These are phyloP conservation scores for Juglanconis oblonga DNA, from an alignment of 2,329 filamentous ascomycete species.

Conservation along the genomic window DNA sequence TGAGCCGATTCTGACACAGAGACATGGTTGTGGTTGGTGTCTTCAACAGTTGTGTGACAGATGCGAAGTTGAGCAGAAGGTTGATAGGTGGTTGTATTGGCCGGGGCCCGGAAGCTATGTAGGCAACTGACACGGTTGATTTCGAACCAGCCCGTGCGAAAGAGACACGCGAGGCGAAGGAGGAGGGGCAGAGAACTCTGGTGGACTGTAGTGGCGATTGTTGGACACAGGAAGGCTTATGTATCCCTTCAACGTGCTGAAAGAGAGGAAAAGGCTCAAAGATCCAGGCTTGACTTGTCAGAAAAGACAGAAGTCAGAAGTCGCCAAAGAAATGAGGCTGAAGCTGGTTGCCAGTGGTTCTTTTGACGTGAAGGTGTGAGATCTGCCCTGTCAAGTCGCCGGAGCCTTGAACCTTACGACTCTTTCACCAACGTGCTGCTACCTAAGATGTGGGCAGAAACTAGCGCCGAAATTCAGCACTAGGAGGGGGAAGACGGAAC, in stretches of 20 bases:
- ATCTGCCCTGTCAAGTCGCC: not conserved
- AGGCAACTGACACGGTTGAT: not conserved
- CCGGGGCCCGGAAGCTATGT: not conserved
- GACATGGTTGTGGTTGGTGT: slow-evolving; percentile 57
- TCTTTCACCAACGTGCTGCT: no score
- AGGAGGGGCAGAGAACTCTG: not conserved
- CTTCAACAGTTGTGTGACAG: not conserved
- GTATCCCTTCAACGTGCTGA: not conserved
- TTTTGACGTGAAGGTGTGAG: not conserved
- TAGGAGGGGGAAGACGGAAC: no score
- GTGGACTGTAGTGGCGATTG: not conserved
- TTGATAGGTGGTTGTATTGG: not conserved
- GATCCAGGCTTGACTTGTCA: not conserved
- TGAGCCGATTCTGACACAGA: slow-evolving; percentile 81
- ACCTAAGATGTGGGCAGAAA: no score
- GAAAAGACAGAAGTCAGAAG: not conserved
- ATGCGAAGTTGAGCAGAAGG: not conserved
- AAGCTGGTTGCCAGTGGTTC: not conserved
- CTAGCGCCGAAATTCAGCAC: no score
- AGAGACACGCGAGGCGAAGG: not conserved
- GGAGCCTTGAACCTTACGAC: no score
- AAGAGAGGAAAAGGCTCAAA: not conserved
- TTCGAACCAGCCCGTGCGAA: not conserved
- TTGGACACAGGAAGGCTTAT: not conserved
- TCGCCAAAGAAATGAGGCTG: not conserved